Base-by-base conservation (phyloP, 108 stramenopile genomes). In the Skeletonema marinoi region DNA sequence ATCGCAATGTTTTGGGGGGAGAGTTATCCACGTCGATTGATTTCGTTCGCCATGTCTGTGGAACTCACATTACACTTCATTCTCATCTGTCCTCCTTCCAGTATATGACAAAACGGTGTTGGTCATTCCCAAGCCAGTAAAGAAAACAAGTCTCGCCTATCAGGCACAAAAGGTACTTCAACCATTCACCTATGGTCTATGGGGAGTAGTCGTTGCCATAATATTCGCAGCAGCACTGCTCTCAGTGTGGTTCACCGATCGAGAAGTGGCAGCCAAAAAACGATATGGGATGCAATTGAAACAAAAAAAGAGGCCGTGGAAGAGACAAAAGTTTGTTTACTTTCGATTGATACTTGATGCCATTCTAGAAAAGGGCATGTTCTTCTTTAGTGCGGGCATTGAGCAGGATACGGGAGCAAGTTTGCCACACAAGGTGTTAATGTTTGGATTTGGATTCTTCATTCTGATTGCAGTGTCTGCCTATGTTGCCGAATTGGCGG, bases 361-460 rank as follows among this genome's bases (percentile, higher is more conserved):
- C 6, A n/a, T 74, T 58, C 25, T 46, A 17, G 31, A 65, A 46
- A 60, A 56, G 13, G 30, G 62, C 39, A 54, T 54, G 66, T 75
- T 67, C 74, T 75, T 75, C 39, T 75, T 56, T 19, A 65, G 74
- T 59, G 74, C 74, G 30, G 65, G 65, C 4, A 65, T 75, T 31
- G 74, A 67, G 36, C 74, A 75, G 56, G 66, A 75, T 21, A 30
- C 6, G n/a, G 35, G 74, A 19, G 65, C 66, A 13, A 51, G 56
- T 31, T 36, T 75, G 3, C 48, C 74, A 30, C 31, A 32, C 32
- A 66, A 75, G 14, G 13, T 75, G 10, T 42, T 75, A 14, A 75
- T 75, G 74, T 75, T 66, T 44, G 74, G 74, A 11, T 75, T 66
- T 50, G 56, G 66, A 6, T 75, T 75, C 74, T 75, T 67, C 56